phyloP scores from a whole-genome alignment of 1,284 basidiomycete species.

The Cryptococcus sp. region DNA sequence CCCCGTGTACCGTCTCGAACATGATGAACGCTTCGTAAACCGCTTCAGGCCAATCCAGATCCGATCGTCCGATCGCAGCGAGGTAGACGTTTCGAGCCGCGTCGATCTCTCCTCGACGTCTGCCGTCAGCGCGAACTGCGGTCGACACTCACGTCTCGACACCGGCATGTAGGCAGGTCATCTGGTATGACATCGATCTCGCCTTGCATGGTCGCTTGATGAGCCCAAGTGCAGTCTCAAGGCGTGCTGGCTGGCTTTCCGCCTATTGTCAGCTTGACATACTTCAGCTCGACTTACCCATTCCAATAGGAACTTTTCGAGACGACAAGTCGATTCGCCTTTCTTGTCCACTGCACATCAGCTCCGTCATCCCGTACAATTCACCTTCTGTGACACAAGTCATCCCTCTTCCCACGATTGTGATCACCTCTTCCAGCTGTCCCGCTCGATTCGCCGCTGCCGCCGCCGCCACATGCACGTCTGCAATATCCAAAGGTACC shows the following conservation, averaged over 20 bases:
- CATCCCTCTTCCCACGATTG: too few relatives aligned
- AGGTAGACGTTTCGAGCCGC: constrained; percentile 62
- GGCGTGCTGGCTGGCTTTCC: constrained; percentile 22
- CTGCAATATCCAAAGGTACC: constrained; percentile 9
- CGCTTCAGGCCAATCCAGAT: constrained; percentile 87
- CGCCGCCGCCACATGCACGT: constrained; percentile 44
- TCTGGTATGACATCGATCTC: constrained; percentile 30
- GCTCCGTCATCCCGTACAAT: constrained; percentile 20
- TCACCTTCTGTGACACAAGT: background rate
- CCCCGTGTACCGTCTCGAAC: constrained; percentile 81
- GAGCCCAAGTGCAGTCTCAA: constrained; percentile 22
- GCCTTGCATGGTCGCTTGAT: constrained; percentile 25
- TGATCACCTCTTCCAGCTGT: too few relatives aligned
- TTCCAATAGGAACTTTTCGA: constrained; percentile 73
- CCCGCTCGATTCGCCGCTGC: constrained; percentile 13
- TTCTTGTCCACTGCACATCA: constrained; percentile 42
- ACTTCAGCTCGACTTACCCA: constrained; percentile 54
- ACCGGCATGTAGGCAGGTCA: constrained; percentile 21
- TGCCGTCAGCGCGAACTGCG: constrained; percentile 28
- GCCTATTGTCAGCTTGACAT: constrained; percentile 17
- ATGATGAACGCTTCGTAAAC: constrained; percentile 79
- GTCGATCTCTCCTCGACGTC: constrained; percentile 56
- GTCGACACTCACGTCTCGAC: constrained; percentile 38
- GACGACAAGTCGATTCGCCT: constrained; percentile 58
- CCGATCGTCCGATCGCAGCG: constrained; percentile 54